These are phyloP conservation scores for Aspergillus neoniger DNA, from an alignment of 2,329 filamentous ascomycete species.

Conservation along the genomic window DNA sequence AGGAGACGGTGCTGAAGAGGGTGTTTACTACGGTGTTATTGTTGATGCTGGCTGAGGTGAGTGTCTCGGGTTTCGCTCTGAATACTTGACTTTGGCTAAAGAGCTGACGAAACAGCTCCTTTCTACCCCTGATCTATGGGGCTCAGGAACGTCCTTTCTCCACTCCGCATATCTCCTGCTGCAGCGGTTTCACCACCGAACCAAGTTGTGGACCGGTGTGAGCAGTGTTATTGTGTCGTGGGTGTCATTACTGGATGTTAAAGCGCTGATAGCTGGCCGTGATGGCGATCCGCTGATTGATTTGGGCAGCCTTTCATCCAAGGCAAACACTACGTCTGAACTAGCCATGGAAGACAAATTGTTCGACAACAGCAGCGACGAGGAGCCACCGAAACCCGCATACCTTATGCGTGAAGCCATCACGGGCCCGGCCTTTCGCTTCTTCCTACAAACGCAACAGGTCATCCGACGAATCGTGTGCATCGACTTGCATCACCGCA, in stretches of 20 bases:
- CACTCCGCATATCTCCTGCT: conserved; percentile 34
- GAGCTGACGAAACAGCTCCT: conserved; percentile 25
- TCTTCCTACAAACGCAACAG: conserved; percentile 37
- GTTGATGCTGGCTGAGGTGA: conserved; percentile 40
- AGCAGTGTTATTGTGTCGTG: conserved; percentile 34
- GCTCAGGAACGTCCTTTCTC: conserved; percentile 32
- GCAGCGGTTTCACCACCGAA: conserved; percentile 32
- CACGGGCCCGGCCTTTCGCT: conserved; percentile 34
- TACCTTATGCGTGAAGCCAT: conserved; percentile 37
- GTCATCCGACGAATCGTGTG: conserved; percentile 37
- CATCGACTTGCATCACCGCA: conserved; percentile 42
- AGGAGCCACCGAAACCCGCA: conserved; percentile 1
- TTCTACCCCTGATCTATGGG: conserved; percentile 30
- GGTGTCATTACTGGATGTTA: conserved; percentile 38
- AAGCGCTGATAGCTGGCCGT: conserved; percentile 38
- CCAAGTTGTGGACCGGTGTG: conserved; percentile 31
- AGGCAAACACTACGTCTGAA: conserved; percentile 7
- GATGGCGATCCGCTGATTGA: conserved; percentile 37
- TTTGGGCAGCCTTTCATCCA: conserved; percentile 24
- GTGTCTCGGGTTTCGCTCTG: conserved; percentile 2
- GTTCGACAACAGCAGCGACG: conserved; percentile 4
- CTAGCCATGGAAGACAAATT: background rate
- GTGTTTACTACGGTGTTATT: conserved; percentile 35
- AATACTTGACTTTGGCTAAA: background rate
- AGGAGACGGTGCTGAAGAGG: conserved; percentile 26